Percentiles rank a stretch among this genome's conserved stretches.
Conservation (phyloP, 768 basidiomycete species). For the Lentinula lateritia region DNA sequence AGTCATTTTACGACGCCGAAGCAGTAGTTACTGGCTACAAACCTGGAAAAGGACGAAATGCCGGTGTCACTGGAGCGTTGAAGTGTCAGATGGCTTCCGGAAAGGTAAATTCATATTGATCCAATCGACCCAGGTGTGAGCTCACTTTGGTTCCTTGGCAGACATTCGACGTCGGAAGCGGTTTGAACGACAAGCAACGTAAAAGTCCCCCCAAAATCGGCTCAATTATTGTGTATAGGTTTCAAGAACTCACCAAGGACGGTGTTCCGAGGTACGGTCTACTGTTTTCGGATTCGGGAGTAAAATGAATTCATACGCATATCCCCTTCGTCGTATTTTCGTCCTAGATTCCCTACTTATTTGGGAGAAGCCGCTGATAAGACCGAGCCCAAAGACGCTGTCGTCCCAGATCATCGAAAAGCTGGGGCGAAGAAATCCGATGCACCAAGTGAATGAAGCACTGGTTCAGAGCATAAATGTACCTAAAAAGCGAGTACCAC, state of each 20-base stretch:
- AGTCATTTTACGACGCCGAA: conserved; percentile 60
- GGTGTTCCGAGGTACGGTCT: conserved; percentile 46
- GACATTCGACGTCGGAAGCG: conserved; percentile 54
- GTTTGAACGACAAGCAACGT: conserved; percentile 49
- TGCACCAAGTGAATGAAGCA: background rate
- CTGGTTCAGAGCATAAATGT: no score
- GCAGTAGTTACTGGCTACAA: conserved; percentile 54
- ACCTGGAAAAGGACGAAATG: conserved; percentile 45
- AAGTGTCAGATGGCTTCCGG: conserved; percentile 58
- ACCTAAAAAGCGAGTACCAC: no score
- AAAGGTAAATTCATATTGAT: conserved; percentile 30
- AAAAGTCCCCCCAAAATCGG: conserved; percentile 50
- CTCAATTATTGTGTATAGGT: conserved; percentile 51
- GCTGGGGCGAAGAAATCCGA: conserved; percentile 9
- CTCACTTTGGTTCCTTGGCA: conserved; percentile 12
- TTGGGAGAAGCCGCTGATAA: conserved; percentile 51
- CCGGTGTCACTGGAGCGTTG: conserved; percentile 42
- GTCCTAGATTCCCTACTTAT: conserved; percentile 47
- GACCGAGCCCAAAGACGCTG: conserved; percentile 48
- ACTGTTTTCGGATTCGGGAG: background rate
- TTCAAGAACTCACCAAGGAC: conserved; percentile 53
- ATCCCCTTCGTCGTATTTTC: background rate
- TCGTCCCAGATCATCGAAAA: conserved; percentile 37
- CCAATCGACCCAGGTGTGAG: background rate
- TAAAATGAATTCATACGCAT: background rate